Percentiles rank a stretch among this genome's conserved stretches.
Conservation (phyloP, 257 asterid genomes). For the Cruciata laevipes region DNA sequence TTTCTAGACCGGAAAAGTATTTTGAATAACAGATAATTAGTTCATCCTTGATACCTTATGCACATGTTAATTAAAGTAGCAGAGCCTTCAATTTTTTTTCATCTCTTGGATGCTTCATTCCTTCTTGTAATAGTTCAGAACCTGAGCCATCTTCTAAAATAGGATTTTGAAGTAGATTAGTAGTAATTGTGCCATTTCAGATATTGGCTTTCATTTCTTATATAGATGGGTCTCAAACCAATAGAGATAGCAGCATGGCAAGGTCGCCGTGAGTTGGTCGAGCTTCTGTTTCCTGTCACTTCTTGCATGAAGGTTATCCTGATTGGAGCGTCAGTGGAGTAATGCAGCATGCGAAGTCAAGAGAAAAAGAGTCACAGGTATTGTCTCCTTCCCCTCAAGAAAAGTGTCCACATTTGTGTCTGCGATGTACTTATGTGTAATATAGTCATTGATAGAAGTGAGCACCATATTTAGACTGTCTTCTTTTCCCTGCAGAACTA, state of each 20-base stretch:
- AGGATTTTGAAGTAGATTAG: background rate
- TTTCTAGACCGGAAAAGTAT: background rate
- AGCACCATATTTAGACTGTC: too few species aligned
- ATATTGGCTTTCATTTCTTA: background rate
- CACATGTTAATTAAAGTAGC: too few species aligned
- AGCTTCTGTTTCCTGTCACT: constrained; percentile 26
- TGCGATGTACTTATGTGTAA: too few species aligned
- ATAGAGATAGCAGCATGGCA: constrained; percentile 8
- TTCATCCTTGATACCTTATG: too few species aligned
- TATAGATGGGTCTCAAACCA: constrained; percentile 10
- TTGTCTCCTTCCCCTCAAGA: background rate
- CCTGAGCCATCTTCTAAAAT: background rate
- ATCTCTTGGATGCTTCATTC: too few species aligned
- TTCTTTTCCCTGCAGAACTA: too few species aligned
- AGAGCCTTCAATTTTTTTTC: too few species aligned
- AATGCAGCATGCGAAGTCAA: constrained; percentile 11
- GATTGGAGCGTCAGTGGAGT: constrained; percentile 28
- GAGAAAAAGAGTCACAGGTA: constrained; percentile 3
- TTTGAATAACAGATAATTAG: too few species aligned
- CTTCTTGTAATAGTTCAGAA: too few species aligned
- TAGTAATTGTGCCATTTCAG: background rate
- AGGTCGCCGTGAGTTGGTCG: background rate
- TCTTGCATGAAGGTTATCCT: constrained; percentile 11
- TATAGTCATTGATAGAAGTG: too few species aligned
- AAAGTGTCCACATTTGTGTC: too few species aligned